Evolutionary conservation across 352 stramenopile genomes (phyloP).

Genomic region (Globisporangium takayamanum): DNA sequence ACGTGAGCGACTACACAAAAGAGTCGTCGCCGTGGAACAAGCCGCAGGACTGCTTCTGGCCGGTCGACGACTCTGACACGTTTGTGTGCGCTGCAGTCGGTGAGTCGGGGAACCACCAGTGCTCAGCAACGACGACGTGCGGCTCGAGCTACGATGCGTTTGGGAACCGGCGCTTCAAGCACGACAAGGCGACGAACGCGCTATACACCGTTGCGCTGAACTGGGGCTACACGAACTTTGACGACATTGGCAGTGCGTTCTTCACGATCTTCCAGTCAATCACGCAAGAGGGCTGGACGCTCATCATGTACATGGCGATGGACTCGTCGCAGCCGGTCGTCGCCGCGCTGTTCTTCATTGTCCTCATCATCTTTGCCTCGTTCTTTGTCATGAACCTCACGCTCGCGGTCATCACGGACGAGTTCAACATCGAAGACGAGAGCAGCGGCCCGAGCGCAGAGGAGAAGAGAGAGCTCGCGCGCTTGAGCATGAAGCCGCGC

Average conservation of each 20-base stretch:
- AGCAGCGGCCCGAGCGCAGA: slow-evolving; percentile 14
- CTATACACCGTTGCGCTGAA: slow-evolving; percentile 63
- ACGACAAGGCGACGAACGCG: slow-evolving; percentile 33
- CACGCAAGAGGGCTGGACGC: slow-evolving; percentile 91
- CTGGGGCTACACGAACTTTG: slow-evolving; percentile 92
- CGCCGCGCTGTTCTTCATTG: slow-evolving; percentile 83
- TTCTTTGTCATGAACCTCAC: slow-evolving; percentile 94
- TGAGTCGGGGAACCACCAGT: slow-evolving; percentile 50
- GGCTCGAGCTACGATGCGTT: slow-evolving; percentile 66
- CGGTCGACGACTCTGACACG: slow-evolving; percentile 76
- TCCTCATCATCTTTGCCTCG: slow-evolving; percentile 86
- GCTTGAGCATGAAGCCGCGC: slow-evolving; percentile 22
- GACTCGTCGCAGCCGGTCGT: slow-evolving; percentile 49
- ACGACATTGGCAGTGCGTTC: slow-evolving; percentile 87
- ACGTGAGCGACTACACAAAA: slow-evolving; percentile 30
- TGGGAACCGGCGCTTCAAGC: slow-evolving; percentile 59
- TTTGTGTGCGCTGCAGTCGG: slow-evolving; percentile 52
- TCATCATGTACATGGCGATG: slow-evolving; percentile 90
- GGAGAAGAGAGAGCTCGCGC: slow-evolving; percentile 31
- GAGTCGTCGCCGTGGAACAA: slow-evolving; percentile 64
- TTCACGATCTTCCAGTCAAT: slow-evolving; percentile 93
- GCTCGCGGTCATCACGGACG: slow-evolving; percentile 89
- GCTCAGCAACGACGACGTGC: slow-evolving; percentile 30
- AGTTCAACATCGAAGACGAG: slow-evolving; percentile 78
- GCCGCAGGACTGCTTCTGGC: slow-evolving; percentile 89